Conservation (phyloP, 2,329 filamentous ascomycete species). For the Drechslerella stenobrocha region DNA sequence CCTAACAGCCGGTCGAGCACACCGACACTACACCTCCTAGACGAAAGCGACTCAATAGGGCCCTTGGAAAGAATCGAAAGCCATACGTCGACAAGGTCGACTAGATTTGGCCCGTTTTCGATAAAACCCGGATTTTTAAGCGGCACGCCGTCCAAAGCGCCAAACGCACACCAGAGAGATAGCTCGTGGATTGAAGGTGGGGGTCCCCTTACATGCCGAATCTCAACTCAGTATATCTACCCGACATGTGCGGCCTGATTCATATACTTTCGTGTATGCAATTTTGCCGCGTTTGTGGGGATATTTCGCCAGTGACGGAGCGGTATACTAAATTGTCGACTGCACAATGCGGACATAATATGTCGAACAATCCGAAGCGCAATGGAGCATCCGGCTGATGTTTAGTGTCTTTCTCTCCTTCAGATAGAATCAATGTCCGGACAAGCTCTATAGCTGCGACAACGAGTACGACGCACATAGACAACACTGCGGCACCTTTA, state of each 20-base stretch:
- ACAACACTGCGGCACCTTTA: conserved; percentile 18
- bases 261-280: too few species aligned
- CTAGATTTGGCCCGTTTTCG: conserved; percentile 40
- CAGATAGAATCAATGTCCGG: conserved; percentile 46
- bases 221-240: conserved; percentile 36
- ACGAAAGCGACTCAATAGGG: conserved; percentile 25
- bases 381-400: conserved; percentile 23
- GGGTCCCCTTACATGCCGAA: conserved; percentile 28
- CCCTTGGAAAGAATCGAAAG: conserved; percentile 41
- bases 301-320: conserved; percentile 1
- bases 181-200: conserved; percentile 48
- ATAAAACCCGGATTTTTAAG: conserved; percentile 46
- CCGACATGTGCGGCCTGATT: background rate
- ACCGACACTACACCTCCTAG: conserved; percentile 33
- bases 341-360: conserved; percentile 15
- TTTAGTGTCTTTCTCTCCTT: conserved; percentile 11
- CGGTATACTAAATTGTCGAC: background rate
- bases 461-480: conserved; percentile 12
- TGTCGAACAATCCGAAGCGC: conserved; percentile 29
- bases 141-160: conserved; percentile 32
- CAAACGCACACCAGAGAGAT: conserved; percentile 38
- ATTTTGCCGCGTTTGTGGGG: background rate
- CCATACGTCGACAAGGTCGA: conserved; percentile 34
- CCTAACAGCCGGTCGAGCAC: conserved; percentile 46
- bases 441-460: conserved; percentile 44